Evolutionary conservation across 805 yeast species (phyloP), one percentile per base, ranked within the genome.

Genomic region (Metschnikowia lunata): DNA sequence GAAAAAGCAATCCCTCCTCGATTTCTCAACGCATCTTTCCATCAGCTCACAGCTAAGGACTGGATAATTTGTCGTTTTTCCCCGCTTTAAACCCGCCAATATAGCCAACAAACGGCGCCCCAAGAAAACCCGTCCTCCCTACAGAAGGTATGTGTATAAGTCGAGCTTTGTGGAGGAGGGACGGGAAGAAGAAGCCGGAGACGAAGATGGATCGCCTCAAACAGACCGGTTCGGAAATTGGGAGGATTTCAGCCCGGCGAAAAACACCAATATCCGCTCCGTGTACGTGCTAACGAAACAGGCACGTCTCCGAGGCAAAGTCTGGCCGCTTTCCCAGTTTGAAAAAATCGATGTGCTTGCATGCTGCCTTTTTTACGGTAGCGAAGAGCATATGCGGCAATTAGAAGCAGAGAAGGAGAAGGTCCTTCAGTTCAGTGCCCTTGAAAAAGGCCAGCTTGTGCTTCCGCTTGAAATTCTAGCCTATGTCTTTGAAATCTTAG

Each of bases 51-150:
- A 18, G 23, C 23, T 18, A 18, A 3, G 23, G 23, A 5, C 23
- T 18, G 23, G 23, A 18, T 18, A 18, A 18, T 18, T 18, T 18
- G 23, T 18, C 23, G 23, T 18, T 33, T 33, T 15, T 15, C 12
- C 42, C 26, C 8, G 26, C 31, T 18, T 18, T 18, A 18, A 18
- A 18, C 23, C 4, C 26, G 39, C 43, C 55, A 50, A 23, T 30
- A 89, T 89, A 83, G 97, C 89, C 30, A 89, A 89, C 66, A 89
- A 88, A 64, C 68, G 90, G 58, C 76, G 97, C 61, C 89, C 96
- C 9, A 85, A 84, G 72, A 85, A 89, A 72, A 71, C 76, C 37
- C 81, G 83, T 50, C 88, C 89, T 44, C 89, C 90, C 6, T 89
- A 86, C 66, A 75, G 81, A 63, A 77, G 83, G 62, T 88, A 87